Percentiles rank a stretch among this genome's conserved stretches.
These are phyloP conservation scores for Talaromyces amestolkiae DNA, from an alignment of 2,329 filamentous ascomycete genomes.

Conservation along the genomic window DNA sequence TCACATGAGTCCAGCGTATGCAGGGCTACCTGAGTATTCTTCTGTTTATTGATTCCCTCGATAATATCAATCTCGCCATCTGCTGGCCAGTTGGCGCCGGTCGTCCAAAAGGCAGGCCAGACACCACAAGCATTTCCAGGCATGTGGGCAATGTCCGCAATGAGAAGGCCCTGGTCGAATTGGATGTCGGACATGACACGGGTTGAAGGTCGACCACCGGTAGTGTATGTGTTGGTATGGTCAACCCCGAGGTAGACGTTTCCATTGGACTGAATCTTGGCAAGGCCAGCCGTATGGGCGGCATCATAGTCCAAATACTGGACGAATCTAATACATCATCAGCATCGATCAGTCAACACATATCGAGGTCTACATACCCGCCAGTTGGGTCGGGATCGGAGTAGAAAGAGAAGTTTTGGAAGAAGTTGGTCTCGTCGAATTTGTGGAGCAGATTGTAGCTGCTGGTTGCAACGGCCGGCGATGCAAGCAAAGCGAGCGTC, in stretches of 20 bases:
- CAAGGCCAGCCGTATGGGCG: conserved; percentile 38
- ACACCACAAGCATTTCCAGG: conserved; percentile 49
- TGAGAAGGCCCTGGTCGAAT: conserved; percentile 47
- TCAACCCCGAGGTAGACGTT: conserved; percentile 49
- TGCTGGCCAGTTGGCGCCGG: conserved; percentile 42
- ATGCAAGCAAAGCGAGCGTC: conserved; percentile 31
- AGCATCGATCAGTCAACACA: not conserved
- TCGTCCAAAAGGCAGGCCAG: conserved; percentile 53
- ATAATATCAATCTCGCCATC: conserved; percentile 52
- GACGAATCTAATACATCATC: conserved; percentile 30
- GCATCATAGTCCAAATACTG: conserved; percentile 45
- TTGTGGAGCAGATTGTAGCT: conserved; percentile 42
- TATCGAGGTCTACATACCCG: conserved; percentile 35
- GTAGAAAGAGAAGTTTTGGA: conserved; percentile 52
- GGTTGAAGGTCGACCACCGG: conserved; percentile 44
- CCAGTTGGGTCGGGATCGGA: conserved; percentile 48
- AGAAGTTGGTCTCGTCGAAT: conserved; percentile 49
- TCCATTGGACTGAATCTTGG: conserved; percentile 33
- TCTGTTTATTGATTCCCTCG: conserved; percentile 50
- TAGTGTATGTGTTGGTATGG: conserved; percentile 35
- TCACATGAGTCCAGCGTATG: conserved; percentile 49
- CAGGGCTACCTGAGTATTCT: conserved; percentile 47
- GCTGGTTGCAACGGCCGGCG: conserved; percentile 28
- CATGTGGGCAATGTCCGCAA: conserved; percentile 50
- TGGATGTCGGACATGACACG: conserved; percentile 46